phyloP scores from a whole-genome alignment of 2,329 filamentous ascomycete genomes.

The Paecilomyces variotii region DNA sequence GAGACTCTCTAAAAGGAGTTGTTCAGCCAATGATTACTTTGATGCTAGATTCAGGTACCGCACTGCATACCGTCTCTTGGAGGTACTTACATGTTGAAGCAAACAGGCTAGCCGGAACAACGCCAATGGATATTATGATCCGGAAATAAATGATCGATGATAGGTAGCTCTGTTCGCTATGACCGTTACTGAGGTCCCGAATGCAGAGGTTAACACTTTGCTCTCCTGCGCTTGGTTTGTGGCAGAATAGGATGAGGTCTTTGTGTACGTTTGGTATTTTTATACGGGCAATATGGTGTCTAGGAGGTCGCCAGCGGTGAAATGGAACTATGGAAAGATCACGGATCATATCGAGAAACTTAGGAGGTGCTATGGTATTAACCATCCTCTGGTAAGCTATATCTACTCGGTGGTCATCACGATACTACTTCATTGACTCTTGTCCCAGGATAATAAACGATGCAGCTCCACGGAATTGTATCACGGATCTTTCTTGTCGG shows the following conservation, averaged over 20 bases:
- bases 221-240: background rate
- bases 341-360: too few relatives aligned
- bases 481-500: background rate
- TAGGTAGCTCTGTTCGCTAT: background rate
- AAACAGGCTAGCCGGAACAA: background rate
- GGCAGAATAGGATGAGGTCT: background rate
- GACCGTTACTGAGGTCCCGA: too few relatives aligned
- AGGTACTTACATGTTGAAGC: background rate
- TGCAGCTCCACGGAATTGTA: too few relatives aligned
- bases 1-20: background rate
- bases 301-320: too few relatives aligned
- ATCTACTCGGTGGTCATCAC: too few relatives aligned
- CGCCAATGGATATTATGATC: background rate
- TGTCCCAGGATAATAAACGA: too few relatives aligned
- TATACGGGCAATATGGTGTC: too few relatives aligned
- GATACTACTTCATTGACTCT: too few relatives aligned
- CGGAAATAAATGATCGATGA: background rate
- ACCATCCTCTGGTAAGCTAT: too few relatives aligned
- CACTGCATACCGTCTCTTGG: background rate
- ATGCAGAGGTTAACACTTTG: background rate
- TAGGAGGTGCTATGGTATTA: too few relatives aligned
- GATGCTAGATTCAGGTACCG: background rate
- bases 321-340: too few relatives aligned
- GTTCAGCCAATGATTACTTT: background rate
- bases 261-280: too few relatives aligned